Percentiles rank a stretch among this genome's conserved stretches.
phyloP scores from a whole-genome alignment of 345 rosid species.

The Geranium rotundifolium region DNA sequence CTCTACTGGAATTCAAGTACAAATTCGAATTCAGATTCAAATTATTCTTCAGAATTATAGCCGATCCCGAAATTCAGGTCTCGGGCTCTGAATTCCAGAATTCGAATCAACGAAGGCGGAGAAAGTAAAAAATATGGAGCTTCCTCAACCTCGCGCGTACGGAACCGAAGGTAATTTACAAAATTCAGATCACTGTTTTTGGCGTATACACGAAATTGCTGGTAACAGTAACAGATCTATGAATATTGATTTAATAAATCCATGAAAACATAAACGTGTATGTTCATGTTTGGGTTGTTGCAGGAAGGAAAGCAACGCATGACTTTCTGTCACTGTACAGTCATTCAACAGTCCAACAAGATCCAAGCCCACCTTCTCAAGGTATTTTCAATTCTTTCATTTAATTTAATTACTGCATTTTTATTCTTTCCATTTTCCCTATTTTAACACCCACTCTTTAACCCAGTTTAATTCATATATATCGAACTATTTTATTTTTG shows the following conservation, averaged over 20 bases:
- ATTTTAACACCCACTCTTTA: background rate
- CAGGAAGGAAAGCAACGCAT: slow-evolving; percentile 83
- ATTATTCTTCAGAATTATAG: too few species aligned
- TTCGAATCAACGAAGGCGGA: background rate
- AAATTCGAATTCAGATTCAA: too few species aligned
- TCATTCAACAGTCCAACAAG: slow-evolving; percentile 63
- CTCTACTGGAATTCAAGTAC: too few species aligned
- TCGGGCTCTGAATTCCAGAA: background rate
- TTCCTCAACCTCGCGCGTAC: slow-evolving; percentile 63
- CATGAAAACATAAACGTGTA: background rate
- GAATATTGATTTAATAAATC: background rate
- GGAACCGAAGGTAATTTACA: slow-evolving; percentile 51
- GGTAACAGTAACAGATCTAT: too few species aligned
- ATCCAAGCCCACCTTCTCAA: slow-evolving; percentile 72
- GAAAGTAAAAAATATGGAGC: slow-evolving; percentile 46
- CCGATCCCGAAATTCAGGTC: too few species aligned
- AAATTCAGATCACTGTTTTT: background rate
- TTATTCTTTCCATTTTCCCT: slow-evolving; percentile 7
- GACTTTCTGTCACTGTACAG: slow-evolving; percentile 86
- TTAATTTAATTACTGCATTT: background rate
- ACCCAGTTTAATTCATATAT: too few species aligned
- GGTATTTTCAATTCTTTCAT: slow-evolving; percentile 28
- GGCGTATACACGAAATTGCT: too few species aligned
- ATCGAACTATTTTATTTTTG: too few species aligned
- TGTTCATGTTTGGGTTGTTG: background rate